Evolutionary conservation across 495 filamentous ascomycete species (phyloP).

Genomic region (Pyrenopolyporus hunteri): DNA sequence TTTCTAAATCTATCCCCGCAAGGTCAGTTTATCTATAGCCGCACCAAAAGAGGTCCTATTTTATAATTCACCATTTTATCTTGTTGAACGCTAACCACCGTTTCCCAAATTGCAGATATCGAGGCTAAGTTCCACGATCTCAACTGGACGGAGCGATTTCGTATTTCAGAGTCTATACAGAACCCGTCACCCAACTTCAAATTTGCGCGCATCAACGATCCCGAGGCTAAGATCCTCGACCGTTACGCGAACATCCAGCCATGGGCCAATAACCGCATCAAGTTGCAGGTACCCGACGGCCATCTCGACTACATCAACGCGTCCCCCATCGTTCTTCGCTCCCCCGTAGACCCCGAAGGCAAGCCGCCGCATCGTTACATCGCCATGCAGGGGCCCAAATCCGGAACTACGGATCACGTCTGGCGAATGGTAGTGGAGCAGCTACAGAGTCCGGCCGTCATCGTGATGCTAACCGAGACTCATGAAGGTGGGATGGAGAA

Average conservation of each 20-base stretch:
- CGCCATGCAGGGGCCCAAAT: conserved; percentile 81
- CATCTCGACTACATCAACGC: conserved; percentile 95
- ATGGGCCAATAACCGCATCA: conserved; percentile 83
- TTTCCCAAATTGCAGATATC: conserved; percentile 48
- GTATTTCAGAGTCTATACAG: conserved; percentile 52
- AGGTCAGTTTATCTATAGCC: conserved; percentile 39
- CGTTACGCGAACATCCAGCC: conserved; percentile 87
- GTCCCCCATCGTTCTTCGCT: conserved; percentile 76
- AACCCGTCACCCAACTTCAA: conserved; percentile 57
- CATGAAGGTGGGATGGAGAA: conserved; percentile 84
- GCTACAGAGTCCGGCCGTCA: conserved; percentile 75
- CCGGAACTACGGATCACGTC: conserved; percentile 71
- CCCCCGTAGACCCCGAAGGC: conserved; percentile 61
- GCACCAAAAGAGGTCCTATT: background rate
- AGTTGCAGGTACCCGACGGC: conserved; percentile 79
- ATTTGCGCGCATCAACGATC: conserved; percentile 59
- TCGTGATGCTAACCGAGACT: conserved; percentile 95
- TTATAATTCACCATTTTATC: background rate
- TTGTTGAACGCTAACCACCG: conserved; percentile 16
- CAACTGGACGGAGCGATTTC: conserved; percentile 65
- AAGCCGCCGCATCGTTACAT: conserved; percentile 55
- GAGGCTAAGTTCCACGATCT: conserved; percentile 64
- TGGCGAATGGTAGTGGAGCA: conserved; percentile 98
- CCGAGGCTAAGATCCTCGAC: conserved; percentile 65
- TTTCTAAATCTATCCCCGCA: conserved; percentile 49